Evolutionary conservation across 2,329 filamentous ascomycete species (phyloP), one percentile per base, ranked within the genome.

Genomic region (Thielaviopsis musarum): DNA sequence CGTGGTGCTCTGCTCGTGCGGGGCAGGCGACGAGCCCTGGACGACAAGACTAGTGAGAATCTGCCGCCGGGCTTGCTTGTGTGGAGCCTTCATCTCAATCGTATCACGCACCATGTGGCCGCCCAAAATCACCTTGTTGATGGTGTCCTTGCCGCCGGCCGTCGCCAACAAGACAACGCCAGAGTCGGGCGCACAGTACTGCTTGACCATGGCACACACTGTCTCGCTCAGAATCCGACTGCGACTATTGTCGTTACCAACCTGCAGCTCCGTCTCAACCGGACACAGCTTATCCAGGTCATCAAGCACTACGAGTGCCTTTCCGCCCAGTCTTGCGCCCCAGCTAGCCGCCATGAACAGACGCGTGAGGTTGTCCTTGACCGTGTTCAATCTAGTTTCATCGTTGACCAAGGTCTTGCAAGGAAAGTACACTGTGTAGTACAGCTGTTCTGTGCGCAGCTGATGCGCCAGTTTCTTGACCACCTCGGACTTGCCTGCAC

Each of bases 81-180:
- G 87, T 0, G 93, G 93, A 0, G 93, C 91, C 67, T 91, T 93
- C 59, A 98, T 74, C 52, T 85, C 84, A 34, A 97, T 75, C 63
- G 96, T 95, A 68, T 98, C 93, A 55, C 90, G 83, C 45, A 95
- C 88, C 38, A 97, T 84, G 70, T 97, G 91, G 0, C 91, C 89
- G 22, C 91, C 89, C 60, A 97, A 82, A 57, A 98, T 81, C 17
- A 95, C 83, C 65, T 88, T 91, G 70, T 98, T 93, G 56, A 98
- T 74, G 0, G 88, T 85, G 64, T 98, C 93, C 68, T 98, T 98
- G 19, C 86, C 85, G 70, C 95, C 90, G 0, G 91, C 90, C 21
- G 91, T 97, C 3, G 89, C 91, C 10, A 98, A 76, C 57, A 98
- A 72, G 4, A 95, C 88, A 15, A 98, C 87, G 1, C 85, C 84